These are phyloP conservation scores for Fraxinus albicans DNA, from an alignment of 305 asterid species.

Conservation along the genomic window DNA sequence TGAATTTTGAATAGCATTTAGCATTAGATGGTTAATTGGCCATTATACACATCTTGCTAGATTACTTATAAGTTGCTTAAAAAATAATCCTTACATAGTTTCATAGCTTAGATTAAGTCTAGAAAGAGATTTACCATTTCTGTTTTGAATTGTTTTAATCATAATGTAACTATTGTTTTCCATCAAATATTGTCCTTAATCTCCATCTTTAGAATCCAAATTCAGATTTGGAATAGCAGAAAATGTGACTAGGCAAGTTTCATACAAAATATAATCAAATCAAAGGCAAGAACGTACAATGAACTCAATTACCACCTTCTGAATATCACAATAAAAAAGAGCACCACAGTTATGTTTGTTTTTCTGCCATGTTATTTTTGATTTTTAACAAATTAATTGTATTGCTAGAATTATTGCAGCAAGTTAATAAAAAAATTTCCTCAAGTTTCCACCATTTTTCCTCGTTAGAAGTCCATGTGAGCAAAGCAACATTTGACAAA, in stretches of 20 bases:
- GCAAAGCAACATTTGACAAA: not conserved
- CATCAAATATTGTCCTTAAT: not conserved
- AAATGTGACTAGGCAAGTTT: not conserved
- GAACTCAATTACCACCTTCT: not conserved
- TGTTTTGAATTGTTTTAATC: not conserved
- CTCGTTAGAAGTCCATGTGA: not conserved
- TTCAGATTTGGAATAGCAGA: not conserved
- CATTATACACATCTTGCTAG: not conserved
- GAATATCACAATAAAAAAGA: not conserved
- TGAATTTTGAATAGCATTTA: not conserved
- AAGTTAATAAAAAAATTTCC: not conserved
- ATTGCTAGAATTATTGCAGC: not conserved
- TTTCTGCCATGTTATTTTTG: not conserved
- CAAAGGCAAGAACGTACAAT: not conserved
- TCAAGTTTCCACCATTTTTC: not conserved
- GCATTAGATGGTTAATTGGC: not conserved
- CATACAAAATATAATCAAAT: not conserved
- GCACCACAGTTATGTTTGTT: not conserved
- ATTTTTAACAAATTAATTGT: not conserved
- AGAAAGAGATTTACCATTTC: not conserved
- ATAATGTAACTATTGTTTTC: not conserved
- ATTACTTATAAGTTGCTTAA: not conserved
- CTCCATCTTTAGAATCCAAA: not conserved
- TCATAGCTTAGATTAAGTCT: not conserved
- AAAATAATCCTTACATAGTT: not conserved